Evolutionary conservation across 768 basidiomycete genomes (phyloP).

Genomic region (Lactarius tabidus): DNA sequence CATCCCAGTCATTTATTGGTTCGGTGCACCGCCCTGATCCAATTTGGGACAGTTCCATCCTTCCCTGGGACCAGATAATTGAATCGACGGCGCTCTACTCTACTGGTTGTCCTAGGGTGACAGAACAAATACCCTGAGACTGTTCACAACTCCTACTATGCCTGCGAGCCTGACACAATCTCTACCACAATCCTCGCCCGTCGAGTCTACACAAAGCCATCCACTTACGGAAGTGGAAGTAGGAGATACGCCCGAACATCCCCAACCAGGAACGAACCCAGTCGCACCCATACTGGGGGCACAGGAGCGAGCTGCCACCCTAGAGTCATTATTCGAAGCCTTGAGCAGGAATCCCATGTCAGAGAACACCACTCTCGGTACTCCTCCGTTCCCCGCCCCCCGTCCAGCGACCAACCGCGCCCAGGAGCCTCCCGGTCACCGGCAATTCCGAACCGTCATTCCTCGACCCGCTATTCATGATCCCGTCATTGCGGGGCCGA

Average conservation of each 20-base stretch:
- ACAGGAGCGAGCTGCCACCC: neutral
- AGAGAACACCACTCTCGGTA: conserved; percentile 2
- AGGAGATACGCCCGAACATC: conserved; percentile 4
- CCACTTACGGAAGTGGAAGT: neutral
- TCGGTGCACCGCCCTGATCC: neutral
- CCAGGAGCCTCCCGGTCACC: neutral
- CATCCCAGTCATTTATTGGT: neutral
- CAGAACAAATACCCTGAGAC: neutral
- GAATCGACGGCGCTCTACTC: neutral
- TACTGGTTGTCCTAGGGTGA: neutral
- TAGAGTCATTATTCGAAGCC: conserved; percentile 9
- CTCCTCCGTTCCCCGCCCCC: neutral
- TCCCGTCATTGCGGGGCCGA: neutral
- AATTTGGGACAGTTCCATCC: neutral
- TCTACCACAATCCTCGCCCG: neutral
- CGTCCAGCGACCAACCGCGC: neutral
- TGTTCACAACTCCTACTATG: conserved; percentile 5
- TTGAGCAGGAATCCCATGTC: conserved; percentile 1
- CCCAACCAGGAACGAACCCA: conserved; percentile 1
- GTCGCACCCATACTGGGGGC: neutral
- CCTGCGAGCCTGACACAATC: neutral
- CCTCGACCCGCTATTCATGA: conserved; percentile 5
- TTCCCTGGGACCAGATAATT: neutral
- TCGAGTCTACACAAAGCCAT: conserved; percentile 3
- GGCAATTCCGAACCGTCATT: neutral